Evolutionary conservation across 495 filamentous ascomycete genomes (phyloP), one percentile per base, ranked within the genome.

Genomic region (Aspergillus asperescens): DNA sequence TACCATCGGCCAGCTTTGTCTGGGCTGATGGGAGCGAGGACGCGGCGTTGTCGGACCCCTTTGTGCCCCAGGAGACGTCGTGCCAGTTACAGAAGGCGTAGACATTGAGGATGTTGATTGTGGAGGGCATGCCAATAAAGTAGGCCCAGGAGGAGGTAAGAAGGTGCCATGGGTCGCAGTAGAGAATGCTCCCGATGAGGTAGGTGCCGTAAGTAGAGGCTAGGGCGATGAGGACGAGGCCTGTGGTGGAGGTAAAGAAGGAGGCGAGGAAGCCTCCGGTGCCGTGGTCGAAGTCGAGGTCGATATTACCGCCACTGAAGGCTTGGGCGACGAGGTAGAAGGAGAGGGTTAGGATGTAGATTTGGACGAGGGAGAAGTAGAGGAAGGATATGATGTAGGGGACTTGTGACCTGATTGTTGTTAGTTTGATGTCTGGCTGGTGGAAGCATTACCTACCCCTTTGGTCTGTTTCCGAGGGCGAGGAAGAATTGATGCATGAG

Each of bases 31-130:
- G 93, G 25, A 98, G 74, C 32, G 32, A 35, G 12, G 88, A 88
- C 50, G 97, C 93, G 32, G 85, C 87, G 74, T 96, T 96, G 73
- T 98, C 93, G 5, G 93, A 90, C 65, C 93, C 93, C 77, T 98
- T 97, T 66, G 93, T 97, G 77, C 93, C 93, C 93, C 93, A 98
- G 12, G 92, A 96, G 41, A 98, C 93, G 68, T 98, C 93, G 75
- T 98, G 93, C 93, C 93, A 98, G 77, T 98, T 98, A 79, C 90
- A 92, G 82, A 96, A 98, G 50, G 77, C 89, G 73, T 98, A 98
- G 51, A 98, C 90, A 78, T 91, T 97, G 62, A 98, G 81, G 56
- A 98, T 91, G 71, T 98, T 98, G 84, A 96, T 89, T 68, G 94
- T 96, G 19, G 89, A 94, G 9, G 93, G 92, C 82, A 93, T 92